Base-by-base conservation (phyloP, 2,329 filamentous ascomycete species). In the Diaporthe aspalathi region DNA sequence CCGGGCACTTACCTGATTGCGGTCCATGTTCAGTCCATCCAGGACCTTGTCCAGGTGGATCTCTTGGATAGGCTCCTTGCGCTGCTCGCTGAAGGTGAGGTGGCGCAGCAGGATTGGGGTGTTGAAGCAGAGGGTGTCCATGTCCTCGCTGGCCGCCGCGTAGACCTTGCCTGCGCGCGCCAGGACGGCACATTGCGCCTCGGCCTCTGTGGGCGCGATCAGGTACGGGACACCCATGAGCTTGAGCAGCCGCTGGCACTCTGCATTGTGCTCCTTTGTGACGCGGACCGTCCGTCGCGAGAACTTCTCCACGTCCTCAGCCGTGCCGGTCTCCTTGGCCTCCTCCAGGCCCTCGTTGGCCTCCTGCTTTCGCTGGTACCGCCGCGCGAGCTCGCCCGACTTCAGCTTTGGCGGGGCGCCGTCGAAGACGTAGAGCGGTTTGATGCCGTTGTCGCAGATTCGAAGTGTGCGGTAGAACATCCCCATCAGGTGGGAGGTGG, bases 391-490 rank as follows among this genome's bases (percentile, higher is more conserved):
- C 84, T 99, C 96, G 74, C 96, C 96, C 0, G 94, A 97, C 84
- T 99, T 99, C 80, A 99, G 91, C 81, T 98, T 98, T 0, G 96
- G 96, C 22, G 96, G 96, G 12, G 95, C 94, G 71, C 96, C 96
- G 77, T 99, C 96, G 80, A 99, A 99, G 71, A 99, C 95, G 82
- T 97, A 99, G 76, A 99, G 89, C 1, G 96, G 96, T 81, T 99
- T 99, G 85, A 99, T 98, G 71, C 96, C 96, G 78, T 98, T 98
- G 83, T 99, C 96, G 78, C 98, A 94, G 85, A 99, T 98, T 77
- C 96, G 94, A 8, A 99, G 88, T 2, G 96, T 99, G 77, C 96
- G 95, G 86, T 99, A 99, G 86, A 99, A 99, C 91, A 99, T 95
- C 79, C 96, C 96, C 95, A 99, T 98, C 20, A 99, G 86, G 81